Evolutionary conservation across 495 filamentous ascomycete species (phyloP), one percentile per base, ranked within the genome.

Genomic region (Aspergillus nidulans): DNA sequence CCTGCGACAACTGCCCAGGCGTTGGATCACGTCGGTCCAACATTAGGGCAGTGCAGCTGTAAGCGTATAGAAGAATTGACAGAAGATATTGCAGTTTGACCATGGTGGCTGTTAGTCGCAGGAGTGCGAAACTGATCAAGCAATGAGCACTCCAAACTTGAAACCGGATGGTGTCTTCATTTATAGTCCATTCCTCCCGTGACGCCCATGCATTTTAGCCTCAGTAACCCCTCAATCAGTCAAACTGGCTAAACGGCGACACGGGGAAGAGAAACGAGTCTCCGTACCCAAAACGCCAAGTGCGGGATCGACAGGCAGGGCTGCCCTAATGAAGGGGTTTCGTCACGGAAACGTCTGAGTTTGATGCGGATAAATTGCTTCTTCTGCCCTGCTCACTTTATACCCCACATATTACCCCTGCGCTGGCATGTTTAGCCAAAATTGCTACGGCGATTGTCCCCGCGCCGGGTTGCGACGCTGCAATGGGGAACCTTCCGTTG

Each of bases 1-100:
- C 53, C 51, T 67, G 59, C 25, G 57, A 42, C 6, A 63, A 52
- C 13, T 52, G 50, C 8, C 61, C 61, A 0, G 57, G 56, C 8
- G 53, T 53, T n/a, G 61, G 49, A 13, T 28, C n/a, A 30, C 56
- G 53, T 36, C 49, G 26, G 18, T 26, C 20, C 1, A 58, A 15
- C 12, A 43, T 38, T 9, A 45, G 23, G 19, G 53, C 57, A 32
- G 44, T 52, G 47, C 49, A 56, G 25, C 50, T 18, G 8, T 60
- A 30, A 0, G 50, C 53, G 24, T 23, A 59, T 15, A 63, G 39
- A 7, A 59, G 21, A 9, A 47, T 7, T 0, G 56, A 28, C 39
- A 63, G 49, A 7, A 63, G 16, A 0, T 46, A 45, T 24, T n/a
- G 39, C 18, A 53, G 23, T 7, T 15, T 51, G 19, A 26, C 44